These are phyloP conservation scores for Aciculosporium take DNA, from an alignment of 2,329 filamentous ascomycete species.

Conservation along the genomic window DNA sequence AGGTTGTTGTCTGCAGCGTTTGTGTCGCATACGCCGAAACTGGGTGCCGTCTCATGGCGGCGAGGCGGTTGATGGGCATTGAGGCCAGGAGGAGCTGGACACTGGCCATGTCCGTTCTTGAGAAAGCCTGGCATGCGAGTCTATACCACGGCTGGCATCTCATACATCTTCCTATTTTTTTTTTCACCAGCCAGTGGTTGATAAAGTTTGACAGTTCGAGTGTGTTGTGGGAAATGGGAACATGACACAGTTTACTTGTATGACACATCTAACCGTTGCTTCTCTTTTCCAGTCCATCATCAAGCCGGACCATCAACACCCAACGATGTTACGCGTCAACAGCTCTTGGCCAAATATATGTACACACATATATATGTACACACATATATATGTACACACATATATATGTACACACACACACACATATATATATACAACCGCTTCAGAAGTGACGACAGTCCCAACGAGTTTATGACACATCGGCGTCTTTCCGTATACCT, in stretches of 20 bases:
- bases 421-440: too few relatives aligned
- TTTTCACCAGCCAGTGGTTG: too few relatives aligned
- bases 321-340: slow-evolving; percentile 62
- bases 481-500: slow-evolving; percentile 59
- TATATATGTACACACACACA: too few relatives aligned
- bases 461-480: slow-evolving; percentile 65
- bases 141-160: neutral
- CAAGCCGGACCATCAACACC: slow-evolving; percentile 58
- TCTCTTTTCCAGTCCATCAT: slow-evolving; percentile 44
- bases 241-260: too few relatives aligned
- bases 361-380: too few relatives aligned
- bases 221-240: too few relatives aligned
- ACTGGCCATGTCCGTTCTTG: slow-evolving; percentile 70
- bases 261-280: neutral
- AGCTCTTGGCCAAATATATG: slow-evolving; percentile 69
- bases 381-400: too few relatives aligned
- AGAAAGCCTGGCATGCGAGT: slow-evolving; percentile 62
- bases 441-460: slow-evolving; percentile 56
- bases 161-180: neutral
- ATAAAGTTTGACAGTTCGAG: too few relatives aligned
- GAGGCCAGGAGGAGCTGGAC: slow-evolving; percentile 54
- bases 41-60: slow-evolving; percentile 68
- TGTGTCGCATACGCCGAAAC: slow-evolving; percentile 51
- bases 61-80: slow-evolving; percentile 52
- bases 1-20: slow-evolving; percentile 41